phyloP scores from a whole-genome alignment of 345 rosid species.

The Eucalyptus coolabah region DNA sequence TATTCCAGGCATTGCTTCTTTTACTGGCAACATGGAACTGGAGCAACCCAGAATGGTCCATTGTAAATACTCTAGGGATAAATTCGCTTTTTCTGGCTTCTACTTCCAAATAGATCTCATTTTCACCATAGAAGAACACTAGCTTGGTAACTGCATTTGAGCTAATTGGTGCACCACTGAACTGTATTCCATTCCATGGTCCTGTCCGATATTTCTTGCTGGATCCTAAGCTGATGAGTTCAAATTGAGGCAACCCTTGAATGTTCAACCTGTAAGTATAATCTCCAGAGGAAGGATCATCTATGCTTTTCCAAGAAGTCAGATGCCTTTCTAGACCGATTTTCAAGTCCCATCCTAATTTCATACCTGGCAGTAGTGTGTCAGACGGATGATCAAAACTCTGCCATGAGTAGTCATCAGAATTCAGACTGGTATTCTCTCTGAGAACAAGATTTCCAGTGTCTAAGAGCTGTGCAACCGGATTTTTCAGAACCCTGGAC shows the following conservation, averaged over 20 bases:
- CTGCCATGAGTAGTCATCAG: slow-evolving; percentile 13
- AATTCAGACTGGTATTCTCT: not conserved
- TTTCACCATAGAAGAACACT: not conserved
- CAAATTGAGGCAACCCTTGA: not conserved
- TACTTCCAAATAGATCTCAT: too few species aligned
- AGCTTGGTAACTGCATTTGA: not conserved
- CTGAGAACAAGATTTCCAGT: slow-evolving; percentile 32
- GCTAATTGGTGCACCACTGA: slow-evolving; percentile 3
- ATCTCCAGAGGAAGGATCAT: slow-evolving; percentile 20
- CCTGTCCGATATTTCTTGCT: not conserved
- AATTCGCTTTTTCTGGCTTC: not conserved
- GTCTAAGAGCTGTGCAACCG: slow-evolving; percentile 16
- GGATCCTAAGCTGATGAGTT: not conserved
- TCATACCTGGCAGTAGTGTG: slow-evolving; percentile 23
- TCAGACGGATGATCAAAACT: slow-evolving; percentile 33
- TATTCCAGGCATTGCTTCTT: not conserved
- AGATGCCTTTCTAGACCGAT: not conserved
- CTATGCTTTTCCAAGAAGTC: slow-evolving; percentile 14
- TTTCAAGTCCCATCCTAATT: slow-evolving; percentile 12
- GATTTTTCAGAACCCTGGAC: not conserved
- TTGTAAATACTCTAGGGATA: not conserved
- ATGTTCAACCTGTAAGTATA: not conserved
- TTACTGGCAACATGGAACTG: not conserved
- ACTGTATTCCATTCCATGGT: slow-evolving; percentile 4
- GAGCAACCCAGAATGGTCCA: not conserved